Conservation (phyloP, 2,329 filamentous ascomycete genomes). For the Biscogniauxia marginata region DNA sequence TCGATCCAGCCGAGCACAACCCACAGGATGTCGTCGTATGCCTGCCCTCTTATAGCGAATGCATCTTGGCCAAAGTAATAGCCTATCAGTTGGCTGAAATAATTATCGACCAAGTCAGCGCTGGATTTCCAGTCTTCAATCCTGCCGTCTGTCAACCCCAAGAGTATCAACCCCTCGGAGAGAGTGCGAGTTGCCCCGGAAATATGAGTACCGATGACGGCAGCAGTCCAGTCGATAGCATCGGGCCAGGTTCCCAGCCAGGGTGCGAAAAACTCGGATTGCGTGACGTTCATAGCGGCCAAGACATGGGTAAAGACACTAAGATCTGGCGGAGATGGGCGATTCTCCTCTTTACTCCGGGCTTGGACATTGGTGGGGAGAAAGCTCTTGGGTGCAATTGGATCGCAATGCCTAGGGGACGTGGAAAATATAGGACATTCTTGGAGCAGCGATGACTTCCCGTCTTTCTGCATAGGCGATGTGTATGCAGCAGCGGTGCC, state of each 20-base stretch:
- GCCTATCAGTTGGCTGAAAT: conserved; percentile 72
- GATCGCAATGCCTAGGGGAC: conserved; percentile 20
- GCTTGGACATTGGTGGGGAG: conserved; percentile 15
- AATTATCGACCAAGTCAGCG: conserved; percentile 78
- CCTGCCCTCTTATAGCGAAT: conserved; percentile 68
- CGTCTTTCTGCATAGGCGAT: neutral
- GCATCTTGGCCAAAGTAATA: conserved; percentile 89
- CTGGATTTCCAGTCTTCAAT: conserved; percentile 48
- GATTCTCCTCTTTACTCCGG: conserved; percentile 1
- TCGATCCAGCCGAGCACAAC: conserved; percentile 91
- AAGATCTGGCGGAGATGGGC: conserved; percentile 16
- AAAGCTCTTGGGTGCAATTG: conserved; percentile 25
- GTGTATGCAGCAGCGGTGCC: neutral
- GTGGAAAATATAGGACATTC: conserved; percentile 26
- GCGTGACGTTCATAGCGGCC: conserved; percentile 70
- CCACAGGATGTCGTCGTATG: conserved; percentile 95
- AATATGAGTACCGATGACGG: conserved; percentile 78
- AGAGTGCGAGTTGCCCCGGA: conserved; percentile 72
- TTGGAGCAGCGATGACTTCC: conserved; percentile 6
- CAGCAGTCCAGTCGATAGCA: conserved; percentile 91
- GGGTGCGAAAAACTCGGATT: conserved; percentile 72
- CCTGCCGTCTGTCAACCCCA: conserved; percentile 33
- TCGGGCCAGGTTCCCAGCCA: conserved; percentile 81
- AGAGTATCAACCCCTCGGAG: conserved; percentile 53
- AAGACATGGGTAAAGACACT: conserved; percentile 50